Evolutionary conservation across 1,284 basidiomycete species (phyloP).

Genomic region (Coniophora puteana): DNA sequence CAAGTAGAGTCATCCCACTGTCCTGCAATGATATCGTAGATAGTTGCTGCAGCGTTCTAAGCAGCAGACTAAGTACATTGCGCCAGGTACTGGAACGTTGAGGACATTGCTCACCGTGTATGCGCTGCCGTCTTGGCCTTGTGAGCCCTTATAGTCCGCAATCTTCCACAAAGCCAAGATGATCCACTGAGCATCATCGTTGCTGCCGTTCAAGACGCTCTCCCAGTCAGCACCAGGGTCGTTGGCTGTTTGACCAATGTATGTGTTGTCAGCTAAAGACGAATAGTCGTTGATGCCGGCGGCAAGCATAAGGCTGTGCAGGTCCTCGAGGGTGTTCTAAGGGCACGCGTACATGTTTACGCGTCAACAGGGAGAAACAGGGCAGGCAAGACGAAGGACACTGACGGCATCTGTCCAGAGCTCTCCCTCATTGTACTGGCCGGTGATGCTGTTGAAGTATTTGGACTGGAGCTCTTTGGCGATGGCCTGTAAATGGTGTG

Average conservation of each 20-base stretch:
- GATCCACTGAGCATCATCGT: constrained; percentile 41
- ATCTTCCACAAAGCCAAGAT: constrained; percentile 52
- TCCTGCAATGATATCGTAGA: constrained; percentile 46
- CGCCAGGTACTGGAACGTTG: background rate
- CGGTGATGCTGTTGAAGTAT: constrained; percentile 35
- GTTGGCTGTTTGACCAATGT: constrained; percentile 38
- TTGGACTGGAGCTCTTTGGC: constrained; percentile 37
- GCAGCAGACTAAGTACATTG: constrained; percentile 10
- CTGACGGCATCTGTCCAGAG: constrained; percentile 51
- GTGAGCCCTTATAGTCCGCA: constrained; percentile 41
- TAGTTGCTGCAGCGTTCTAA: constrained; percentile 36
- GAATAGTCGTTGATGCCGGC: constrained; percentile 34
- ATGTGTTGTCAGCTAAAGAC: constrained; percentile 38
- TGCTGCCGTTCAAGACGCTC: constrained; percentile 37
- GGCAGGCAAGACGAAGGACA: constrained; percentile 2
- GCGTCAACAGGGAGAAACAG: background rate
- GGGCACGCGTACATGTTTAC: background rate
- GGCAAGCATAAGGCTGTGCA: constrained; percentile 51
- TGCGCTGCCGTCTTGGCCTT: constrained; percentile 29
- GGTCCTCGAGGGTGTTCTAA: constrained; percentile 51
- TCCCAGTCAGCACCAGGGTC: constrained; percentile 38
- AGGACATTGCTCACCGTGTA: constrained; percentile 32
- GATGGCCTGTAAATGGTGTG: constrained; percentile 29
- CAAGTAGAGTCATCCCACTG: constrained; percentile 40
- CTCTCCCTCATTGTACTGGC: constrained; percentile 40